phyloP scores from a whole-genome alignment of 75 land plant genomes.

The Pinus albicaulis region DNA sequence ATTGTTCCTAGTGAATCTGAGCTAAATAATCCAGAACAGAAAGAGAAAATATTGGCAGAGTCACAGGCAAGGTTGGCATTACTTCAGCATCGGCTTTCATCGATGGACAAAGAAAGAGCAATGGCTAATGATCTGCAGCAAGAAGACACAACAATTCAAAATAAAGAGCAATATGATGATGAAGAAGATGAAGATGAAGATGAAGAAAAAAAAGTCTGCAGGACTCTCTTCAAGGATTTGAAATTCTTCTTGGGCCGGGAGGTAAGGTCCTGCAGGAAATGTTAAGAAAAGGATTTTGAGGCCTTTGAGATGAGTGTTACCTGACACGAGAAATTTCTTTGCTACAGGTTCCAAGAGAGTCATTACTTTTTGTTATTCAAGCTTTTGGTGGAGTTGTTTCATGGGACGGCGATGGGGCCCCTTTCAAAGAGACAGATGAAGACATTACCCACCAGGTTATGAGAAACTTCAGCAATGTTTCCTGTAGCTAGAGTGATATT shows the following conservation, averaged over 20 bases:
- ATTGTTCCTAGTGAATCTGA: conserved; percentile 36
- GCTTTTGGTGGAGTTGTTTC: conserved; percentile 93
- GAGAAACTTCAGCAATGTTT: neutral
- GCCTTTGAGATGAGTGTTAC: neutral
- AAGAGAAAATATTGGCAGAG: conserved; percentile 27
- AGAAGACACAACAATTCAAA: conserved; percentile 43
- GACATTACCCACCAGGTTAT: conserved; percentile 89
- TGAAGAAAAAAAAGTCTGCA: conserved; percentile 61
- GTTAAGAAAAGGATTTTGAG: neutral
- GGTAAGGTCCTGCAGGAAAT: conserved; percentile 26
- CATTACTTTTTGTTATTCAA: conserved; percentile 82
- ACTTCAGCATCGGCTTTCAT: conserved; percentile 76
- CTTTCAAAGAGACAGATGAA: conserved; percentile 74
- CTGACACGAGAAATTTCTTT: neutral
- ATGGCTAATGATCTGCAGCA: neutral
- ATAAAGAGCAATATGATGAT: conserved; percentile 38
- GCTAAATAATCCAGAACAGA: conserved; percentile 14
- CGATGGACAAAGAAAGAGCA: conserved; percentile 44
- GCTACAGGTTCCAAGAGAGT: conserved; percentile 89
- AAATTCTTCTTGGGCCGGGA: conserved; percentile 87
- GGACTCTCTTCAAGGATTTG: conserved; percentile 58
- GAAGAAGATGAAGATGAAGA: conserved; percentile 60
- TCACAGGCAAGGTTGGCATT: conserved; percentile 72
- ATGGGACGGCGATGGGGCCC: conserved; percentile 96
- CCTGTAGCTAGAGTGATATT: conserved; percentile 4